phyloP scores from a whole-genome alignment of 176 grass and related monocot genomes.

The Tuctoria greenei region DNA sequence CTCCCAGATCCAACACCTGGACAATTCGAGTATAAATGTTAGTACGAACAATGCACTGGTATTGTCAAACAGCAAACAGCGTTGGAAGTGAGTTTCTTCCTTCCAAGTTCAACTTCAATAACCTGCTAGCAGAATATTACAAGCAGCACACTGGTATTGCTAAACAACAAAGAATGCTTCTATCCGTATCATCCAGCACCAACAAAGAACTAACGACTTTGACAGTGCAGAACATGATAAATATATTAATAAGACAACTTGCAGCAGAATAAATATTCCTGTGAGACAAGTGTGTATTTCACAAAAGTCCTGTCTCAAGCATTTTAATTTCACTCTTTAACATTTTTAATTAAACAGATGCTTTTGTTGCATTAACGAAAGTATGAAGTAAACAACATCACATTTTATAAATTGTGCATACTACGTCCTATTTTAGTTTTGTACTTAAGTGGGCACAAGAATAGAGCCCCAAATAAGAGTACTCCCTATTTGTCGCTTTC shows the following conservation, averaged over 20 bases:
- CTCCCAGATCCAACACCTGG: conserved; percentile 96
- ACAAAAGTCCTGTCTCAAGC: background rate
- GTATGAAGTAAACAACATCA: background rate
- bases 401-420: background rate
- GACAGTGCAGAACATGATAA: background rate
- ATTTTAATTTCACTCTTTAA: background rate
- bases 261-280: conserved; percentile 16
- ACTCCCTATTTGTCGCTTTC: no score
- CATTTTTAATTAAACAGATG: background rate
- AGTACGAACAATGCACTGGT: background rate
- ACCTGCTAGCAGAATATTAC: background rate
- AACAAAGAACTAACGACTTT: background rate
- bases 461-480: conserved; percentile 5
- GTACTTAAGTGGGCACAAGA: background rate
- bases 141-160: background rate
- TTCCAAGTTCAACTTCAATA: background rate
- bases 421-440: background rate
- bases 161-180: background rate
- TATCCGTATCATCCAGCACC: background rate
- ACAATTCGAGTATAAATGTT: conserved; percentile 31
- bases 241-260: background rate
- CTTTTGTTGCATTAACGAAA: background rate
- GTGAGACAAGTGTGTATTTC: background rate
- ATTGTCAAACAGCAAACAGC: background rate
- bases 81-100: background rate